Evolutionary conservation across 1,284 basidiomycete species (phyloP).

Genomic region (Microbotryum scabiosae): DNA sequence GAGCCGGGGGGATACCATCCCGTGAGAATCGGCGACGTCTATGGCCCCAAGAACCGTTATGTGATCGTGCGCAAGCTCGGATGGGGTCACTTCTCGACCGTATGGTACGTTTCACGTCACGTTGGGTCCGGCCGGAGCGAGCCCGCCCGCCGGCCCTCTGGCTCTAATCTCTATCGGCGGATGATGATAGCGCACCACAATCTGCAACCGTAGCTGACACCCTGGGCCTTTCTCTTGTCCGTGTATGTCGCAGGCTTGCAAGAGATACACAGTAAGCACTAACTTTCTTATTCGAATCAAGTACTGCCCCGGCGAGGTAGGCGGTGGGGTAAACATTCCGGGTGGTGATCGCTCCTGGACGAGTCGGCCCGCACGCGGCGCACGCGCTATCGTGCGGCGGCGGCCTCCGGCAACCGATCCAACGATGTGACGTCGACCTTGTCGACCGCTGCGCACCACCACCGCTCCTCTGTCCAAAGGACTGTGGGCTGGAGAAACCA

Average conservation of each 20-base stretch:
- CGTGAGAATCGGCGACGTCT: constrained; percentile 73
- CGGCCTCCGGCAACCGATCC: too few relatives aligned
- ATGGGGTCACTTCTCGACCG: constrained; percentile 82
- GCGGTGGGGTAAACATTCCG: too few relatives aligned
- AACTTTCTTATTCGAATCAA: too few relatives aligned
- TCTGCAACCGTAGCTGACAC: not conserved
- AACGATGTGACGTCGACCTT: too few relatives aligned
- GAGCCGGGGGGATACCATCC: constrained; percentile 90
- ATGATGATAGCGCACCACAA: not conserved
- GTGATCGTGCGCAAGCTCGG: constrained; percentile 89
- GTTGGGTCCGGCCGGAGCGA: not conserved
- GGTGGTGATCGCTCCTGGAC: too few relatives aligned
- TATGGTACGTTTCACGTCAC: constrained; percentile 27
- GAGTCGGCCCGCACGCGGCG: too few relatives aligned
- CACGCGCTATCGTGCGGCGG: too few relatives aligned
- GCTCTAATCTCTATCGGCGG: not conserved
- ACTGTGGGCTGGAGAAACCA: too few relatives aligned
- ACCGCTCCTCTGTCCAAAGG: too few relatives aligned
- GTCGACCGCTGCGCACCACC: too few relatives aligned
- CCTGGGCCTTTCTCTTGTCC: not conserved
- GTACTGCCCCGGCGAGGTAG: too few relatives aligned
- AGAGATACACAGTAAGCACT: constrained; percentile 10
- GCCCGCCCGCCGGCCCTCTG: not conserved
- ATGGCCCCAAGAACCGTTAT: constrained; percentile 64
- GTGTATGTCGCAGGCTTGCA: constrained; percentile 9